Conservation (phyloP, 2,329 filamentous ascomycete species). For the Graphilbum sp. region DNA sequence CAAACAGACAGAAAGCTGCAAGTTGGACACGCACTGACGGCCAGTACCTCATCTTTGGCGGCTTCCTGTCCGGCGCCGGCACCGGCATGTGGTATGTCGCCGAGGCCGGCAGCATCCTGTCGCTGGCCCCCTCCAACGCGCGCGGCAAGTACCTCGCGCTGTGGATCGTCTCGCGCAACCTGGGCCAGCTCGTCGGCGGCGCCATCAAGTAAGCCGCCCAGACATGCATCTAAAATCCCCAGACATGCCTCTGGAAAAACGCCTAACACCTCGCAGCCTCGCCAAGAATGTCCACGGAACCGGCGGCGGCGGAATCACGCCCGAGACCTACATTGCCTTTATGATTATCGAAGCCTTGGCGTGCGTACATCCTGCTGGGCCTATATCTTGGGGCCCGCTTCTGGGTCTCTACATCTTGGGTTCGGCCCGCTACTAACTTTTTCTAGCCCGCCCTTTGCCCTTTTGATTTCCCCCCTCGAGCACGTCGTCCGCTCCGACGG, state of each 20-base stretch:
- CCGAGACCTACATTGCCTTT: conserved; percentile 3
- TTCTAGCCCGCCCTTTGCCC: conserved; percentile 1
- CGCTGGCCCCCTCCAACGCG: background rate
- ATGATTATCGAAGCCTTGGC: conserved; percentile 1
- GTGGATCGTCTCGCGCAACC: conserved; percentile 4
- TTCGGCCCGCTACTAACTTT: too few species aligned
- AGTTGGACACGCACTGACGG: background rate
- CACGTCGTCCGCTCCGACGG: conserved; percentile 1
- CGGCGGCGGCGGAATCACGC: background rate
- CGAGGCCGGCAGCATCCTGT: conserved; percentile 3
- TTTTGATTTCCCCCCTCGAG: conserved; percentile 1
- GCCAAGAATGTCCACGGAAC: background rate
- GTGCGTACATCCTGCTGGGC: background rate
- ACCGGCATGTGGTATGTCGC: conserved; percentile 2
- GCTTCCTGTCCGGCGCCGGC: background rate
- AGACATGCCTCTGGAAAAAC: too few species aligned
- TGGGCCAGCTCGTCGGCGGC: conserved; percentile 1
- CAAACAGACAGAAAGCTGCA: background rate
- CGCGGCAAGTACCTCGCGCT: conserved; percentile 2
- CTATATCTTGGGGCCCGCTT: background rate
- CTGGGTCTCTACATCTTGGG: background rate
- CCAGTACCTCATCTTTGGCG: conserved; percentile 2
- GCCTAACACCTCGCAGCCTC: background rate
- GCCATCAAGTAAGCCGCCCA: conserved; percentile 1
- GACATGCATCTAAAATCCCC: too few species aligned